phyloP scores from a whole-genome alignment of 2,329 filamentous ascomycete species.

The Sclerotinia subarctica region DNA sequence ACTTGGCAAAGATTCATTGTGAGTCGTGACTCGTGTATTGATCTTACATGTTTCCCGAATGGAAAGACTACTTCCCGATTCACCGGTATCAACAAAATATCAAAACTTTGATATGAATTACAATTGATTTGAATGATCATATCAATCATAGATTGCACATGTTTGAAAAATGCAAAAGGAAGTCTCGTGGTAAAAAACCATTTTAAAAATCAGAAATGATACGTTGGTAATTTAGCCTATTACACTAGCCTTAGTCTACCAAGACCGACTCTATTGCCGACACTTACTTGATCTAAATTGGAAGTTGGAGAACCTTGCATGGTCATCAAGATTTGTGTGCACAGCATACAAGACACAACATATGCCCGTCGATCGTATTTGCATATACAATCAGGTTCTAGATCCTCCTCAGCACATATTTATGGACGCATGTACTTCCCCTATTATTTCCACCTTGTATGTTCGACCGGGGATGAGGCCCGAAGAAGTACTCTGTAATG shows the following conservation, averaged over 20 bases:
- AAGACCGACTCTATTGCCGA: not conserved
- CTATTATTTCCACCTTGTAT: not conserved
- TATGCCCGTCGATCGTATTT: not conserved
- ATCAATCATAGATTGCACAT: not conserved
- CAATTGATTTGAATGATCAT: not conserved
- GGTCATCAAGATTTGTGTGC: not conserved
- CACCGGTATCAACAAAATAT: not conserved
- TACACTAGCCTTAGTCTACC: not conserved
- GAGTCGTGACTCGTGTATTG: not conserved
- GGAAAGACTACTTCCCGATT: slow-evolving; percentile 9
- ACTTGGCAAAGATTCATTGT: not conserved
- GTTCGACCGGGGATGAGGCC: not conserved
- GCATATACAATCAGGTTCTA: not conserved
- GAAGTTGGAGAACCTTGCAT: slow-evolving; percentile 7
- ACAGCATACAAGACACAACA: not conserved
- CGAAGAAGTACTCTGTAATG: not conserved
- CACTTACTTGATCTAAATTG: not conserved
- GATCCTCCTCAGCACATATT: not conserved
- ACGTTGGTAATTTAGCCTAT: not conserved
- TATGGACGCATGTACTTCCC: not conserved
- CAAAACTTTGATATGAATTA: slow-evolving; percentile 1
- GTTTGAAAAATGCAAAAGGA: not conserved
- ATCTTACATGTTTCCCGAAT: not conserved
- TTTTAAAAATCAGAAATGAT: not conserved
- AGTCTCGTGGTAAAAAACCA: not conserved